phyloP scores from a whole-genome alignment of 192 early-diverging fungal genomes.

The Podila epicladia region DNA sequence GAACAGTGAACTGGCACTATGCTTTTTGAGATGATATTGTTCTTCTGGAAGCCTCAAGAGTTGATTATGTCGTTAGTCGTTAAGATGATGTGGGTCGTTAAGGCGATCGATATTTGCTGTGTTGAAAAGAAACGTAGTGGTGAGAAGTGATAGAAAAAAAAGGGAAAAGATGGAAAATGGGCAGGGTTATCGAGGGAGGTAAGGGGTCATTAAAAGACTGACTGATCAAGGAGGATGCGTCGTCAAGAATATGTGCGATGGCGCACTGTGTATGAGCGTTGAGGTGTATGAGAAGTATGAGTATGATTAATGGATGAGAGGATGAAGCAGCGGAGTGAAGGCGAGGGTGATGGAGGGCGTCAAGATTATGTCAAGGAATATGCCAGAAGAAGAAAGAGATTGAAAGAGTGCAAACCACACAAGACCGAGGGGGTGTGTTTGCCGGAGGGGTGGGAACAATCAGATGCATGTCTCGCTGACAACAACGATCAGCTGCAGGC shows the following conservation, averaged over 20 bases:
- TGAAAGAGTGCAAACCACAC: not conserved
- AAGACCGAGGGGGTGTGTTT: not conserved
- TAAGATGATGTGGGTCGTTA: not conserved
- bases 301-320: not conserved
- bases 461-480: too few relatives aligned
- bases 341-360: not conserved
- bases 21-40: too few relatives aligned
- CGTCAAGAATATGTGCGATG: not conserved
- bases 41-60: too few relatives aligned
- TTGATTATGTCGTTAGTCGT: too few relatives aligned
- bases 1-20: too few relatives aligned
- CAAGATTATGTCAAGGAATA: not conserved
- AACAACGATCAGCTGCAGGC: too few relatives aligned
- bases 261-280: not conserved
- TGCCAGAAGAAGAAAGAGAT: not conserved
- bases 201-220: not conserved
- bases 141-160: not conserved
- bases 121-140: not conserved
- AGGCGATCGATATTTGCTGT: not conserved
- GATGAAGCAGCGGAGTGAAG: not conserved
- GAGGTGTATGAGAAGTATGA: not conserved
- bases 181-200: not conserved
- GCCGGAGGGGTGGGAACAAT: too few relatives aligned
- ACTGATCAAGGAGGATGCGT: too few relatives aligned
- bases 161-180: not conserved